These are phyloP conservation scores for Sanghuangporus sanghuang DNA, from an alignment of 1,284 basidiomycete species.

Conservation along the genomic window DNA sequence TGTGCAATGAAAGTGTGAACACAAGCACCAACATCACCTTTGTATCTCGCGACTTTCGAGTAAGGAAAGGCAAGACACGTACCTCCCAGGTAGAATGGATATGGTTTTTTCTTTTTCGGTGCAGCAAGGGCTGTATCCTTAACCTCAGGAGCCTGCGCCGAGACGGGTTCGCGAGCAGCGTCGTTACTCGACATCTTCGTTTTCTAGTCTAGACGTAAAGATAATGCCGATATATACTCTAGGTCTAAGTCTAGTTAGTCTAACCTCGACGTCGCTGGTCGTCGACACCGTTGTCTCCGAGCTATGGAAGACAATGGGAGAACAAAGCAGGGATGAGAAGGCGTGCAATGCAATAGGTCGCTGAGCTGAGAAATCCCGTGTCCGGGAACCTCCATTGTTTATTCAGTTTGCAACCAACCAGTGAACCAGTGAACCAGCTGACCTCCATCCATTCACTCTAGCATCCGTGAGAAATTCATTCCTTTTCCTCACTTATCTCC, in stretches of 20 bases:
- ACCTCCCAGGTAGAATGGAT: conserved; percentile 83
- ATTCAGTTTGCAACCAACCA: not conserved
- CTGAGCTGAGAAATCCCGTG: not conserved
- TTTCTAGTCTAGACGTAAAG: not conserved
- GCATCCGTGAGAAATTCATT: not conserved
- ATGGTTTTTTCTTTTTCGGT: conserved; percentile 47
- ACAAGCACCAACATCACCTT: conserved; percentile 10
- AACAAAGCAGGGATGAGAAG: not conserved
- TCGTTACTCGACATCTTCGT: conserved; percentile 5
- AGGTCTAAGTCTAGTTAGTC: not conserved
- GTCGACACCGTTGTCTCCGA: not conserved
- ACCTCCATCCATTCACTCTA: not conserved
- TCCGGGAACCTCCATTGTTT: not conserved
- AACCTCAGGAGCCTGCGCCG: conserved; percentile 9
- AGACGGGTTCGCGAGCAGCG: conserved; percentile 3
- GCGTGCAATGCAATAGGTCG: too few relatives aligned
- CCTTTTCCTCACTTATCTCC: not conserved
- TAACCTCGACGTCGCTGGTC: not conserved
- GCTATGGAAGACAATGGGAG: not conserved
- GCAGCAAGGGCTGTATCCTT: conserved; percentile 10
- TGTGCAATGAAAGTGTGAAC: conserved; percentile 22
- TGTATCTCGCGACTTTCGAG: not conserved
- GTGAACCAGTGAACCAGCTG: not conserved
- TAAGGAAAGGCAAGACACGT: conserved; percentile 22
- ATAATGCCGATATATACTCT: not conserved